Evolutionary conservation across 345 rosid species (phyloP), one percentile per base, ranked within the genome.

Genomic region (Ailanthus altissimus): DNA sequence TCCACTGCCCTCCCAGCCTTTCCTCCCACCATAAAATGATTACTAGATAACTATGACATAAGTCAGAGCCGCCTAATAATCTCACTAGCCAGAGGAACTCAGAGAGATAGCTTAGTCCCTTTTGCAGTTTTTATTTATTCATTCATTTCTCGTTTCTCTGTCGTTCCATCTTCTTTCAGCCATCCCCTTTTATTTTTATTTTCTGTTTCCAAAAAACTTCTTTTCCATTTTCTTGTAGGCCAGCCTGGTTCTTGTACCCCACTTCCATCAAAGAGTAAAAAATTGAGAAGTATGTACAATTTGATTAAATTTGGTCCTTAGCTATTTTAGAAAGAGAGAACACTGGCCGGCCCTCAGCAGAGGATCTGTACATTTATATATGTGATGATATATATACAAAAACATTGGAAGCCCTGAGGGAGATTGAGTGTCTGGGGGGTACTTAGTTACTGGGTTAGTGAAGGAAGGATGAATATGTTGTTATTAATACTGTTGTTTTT

Each of bases 101-200:
- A 76, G 83, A 84, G 84, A 83, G 88, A 71, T 84, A 89, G 89
- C 77, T 74, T 84, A 84, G 92, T 84, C 76, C 74, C 83, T 83
- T 85, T 83, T 74, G 84, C 87, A 70, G 78, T 80, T 81, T 76
- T 72, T 74, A 80, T 91, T 88, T 77, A 77, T 91, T 90, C 87
- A 84, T 90, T 90, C 89, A 83, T 91, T 89, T 79, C 84, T 80
- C 90, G 82, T 83, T 87, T 82, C 83, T 83, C 87, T 81, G 72
- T 79, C 89, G 86, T 72, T 86, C 79, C 85, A 69, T 63, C 72
- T 80, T 70, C 76, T 73, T 73, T 77, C 76, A 63, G 70, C 80
- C 70, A 15, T 77, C 74, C 72, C 76, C 54, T 65, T 47, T 60
- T 70, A 14, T 66, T 42, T 42, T 20, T 70, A 28, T 71, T 68